phyloP scores from a whole-genome alignment of 495 filamentous ascomycete genomes.

The Opeltia flavorubescens region DNA sequence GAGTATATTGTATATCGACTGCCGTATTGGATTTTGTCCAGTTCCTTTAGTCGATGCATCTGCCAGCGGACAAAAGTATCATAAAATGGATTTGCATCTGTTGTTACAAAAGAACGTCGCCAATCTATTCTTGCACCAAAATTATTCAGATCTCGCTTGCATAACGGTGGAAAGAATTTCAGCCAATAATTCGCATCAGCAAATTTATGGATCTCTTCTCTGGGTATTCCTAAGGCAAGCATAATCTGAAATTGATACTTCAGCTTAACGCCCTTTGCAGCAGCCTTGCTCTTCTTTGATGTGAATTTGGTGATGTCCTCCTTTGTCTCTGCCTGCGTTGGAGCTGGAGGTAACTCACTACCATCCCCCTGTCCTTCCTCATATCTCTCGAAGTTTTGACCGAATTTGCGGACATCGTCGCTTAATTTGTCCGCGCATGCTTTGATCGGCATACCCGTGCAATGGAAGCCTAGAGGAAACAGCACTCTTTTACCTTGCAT shows the following conservation, averaged over 20 bases:
- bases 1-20: slow-evolving; percentile 91
- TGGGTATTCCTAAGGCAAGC: slow-evolving; percentile 69
- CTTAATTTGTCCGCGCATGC: slow-evolving; percentile 89
- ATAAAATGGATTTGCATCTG: slow-evolving; percentile 94
- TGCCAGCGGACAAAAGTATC: slow-evolving; percentile 95
- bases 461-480: slow-evolving; percentile 89
- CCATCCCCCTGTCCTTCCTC: slow-evolving; percentile 32
- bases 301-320: slow-evolving; percentile 83
- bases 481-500: slow-evolving; percentile 82
- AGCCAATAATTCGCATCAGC: slow-evolving; percentile 82
- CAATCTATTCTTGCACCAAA: slow-evolving; percentile 84
- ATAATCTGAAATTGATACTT: slow-evolving; percentile 88
- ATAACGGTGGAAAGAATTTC: slow-evolving; percentile 71
- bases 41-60: slow-evolving; percentile 82
- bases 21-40: slow-evolving; percentile 88
- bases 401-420: slow-evolving; percentile 81
- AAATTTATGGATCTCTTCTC: slow-evolving; percentile 80
- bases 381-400: slow-evolving; percentile 69
- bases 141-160: slow-evolving; percentile 65
- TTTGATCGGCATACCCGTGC: slow-evolving; percentile 96
- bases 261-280: slow-evolving; percentile 77
- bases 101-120: slow-evolving; percentile 83
- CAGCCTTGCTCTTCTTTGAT: slow-evolving; percentile 88
- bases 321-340: slow-evolving; percentile 43
- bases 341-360: slow-evolving; percentile 33